Evolutionary conservation across 2,329 filamentous ascomycete genomes (phyloP).

Genomic region (Xylaria sp.): DNA sequence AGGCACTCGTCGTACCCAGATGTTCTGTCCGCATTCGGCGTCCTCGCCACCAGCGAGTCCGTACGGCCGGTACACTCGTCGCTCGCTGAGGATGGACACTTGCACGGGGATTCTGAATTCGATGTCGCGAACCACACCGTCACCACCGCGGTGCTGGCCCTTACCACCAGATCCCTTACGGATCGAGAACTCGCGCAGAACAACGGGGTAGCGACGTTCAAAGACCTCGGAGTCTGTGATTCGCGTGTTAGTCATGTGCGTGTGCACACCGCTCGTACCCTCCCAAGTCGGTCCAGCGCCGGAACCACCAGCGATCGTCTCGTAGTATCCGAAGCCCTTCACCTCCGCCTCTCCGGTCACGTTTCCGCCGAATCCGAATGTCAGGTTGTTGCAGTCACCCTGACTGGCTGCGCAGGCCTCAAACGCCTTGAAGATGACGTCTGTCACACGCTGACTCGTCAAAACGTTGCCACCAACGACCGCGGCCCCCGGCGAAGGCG

Average conservation of each 20-base stretch:
- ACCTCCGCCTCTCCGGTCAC: conserved; percentile 48
- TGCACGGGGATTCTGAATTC: conserved; percentile 68
- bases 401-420: conserved; percentile 67
- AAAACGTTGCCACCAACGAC: conserved; percentile 75
- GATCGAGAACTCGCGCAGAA: conserved; percentile 61
- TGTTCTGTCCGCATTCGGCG: conserved; percentile 71
- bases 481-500: conserved; percentile 64
- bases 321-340: conserved; percentile 73
- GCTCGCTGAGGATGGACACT: conserved; percentile 67
- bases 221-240: conserved; percentile 72
- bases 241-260: conserved; percentile 73
- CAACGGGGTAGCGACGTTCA: conserved; percentile 65
- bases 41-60: conserved; percentile 79
- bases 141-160: conserved; percentile 60
- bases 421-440: conserved; percentile 72
- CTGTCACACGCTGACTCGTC: conserved; percentile 68
- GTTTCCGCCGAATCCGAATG: conserved; percentile 69
- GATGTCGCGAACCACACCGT: conserved; percentile 66
- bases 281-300: conserved; percentile 66
- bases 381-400: conserved; percentile 73
- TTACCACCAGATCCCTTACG: conserved; percentile 53
- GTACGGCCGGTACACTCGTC: conserved; percentile 68
- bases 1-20: conserved; percentile 74
- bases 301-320: conserved; percentile 69
- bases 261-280: conserved; percentile 64